Evolutionary conservation across 2,329 filamentous ascomycete genomes (phyloP), one percentile per base, ranked within the genome.

Genomic region (Penicillium sp.): DNA sequence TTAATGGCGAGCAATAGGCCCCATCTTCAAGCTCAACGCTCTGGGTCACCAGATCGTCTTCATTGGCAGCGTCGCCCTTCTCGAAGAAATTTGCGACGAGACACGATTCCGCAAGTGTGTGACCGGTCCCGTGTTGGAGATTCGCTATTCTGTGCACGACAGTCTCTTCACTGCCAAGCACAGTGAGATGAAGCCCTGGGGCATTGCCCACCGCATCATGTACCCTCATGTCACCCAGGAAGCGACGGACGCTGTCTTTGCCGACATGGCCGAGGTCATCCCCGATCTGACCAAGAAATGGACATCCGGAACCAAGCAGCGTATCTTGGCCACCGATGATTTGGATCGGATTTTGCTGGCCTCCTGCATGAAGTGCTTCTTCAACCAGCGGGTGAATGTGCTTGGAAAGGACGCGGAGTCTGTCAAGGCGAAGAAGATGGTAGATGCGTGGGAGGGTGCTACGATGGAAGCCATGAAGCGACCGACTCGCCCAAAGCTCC

Each of bases 51-150:
- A 81, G 9, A 72, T 80, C 19, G 79, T 88, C 49, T 77, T 89
- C 59, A 78, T 85, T 53, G 82, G 80, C 40, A 85, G 79, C 42
- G 81, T 84, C 26, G 83, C 82, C 45, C 76, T 91, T 0, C 77
- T 90, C 33, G 82, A 89, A 57, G 88, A 91, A 70, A 73, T 86
- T 17, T 90, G 87, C 69, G 86, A 91, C 63, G 87, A 91, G 75
- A 86, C 81, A 61, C 82, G 88, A 19, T 91, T 91, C 72, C 76
- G 72, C 26, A 78, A 78, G 69, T 74, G 70, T 58, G 74, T 82
- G 26, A 91, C 90, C 68, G 75, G 73, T 8, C 79, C 81, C 0
- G 76, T 90, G 2, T 68, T 78, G 9, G 74, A 89, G 71, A 82
- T 92, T 51, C 80, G 89, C 66, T 82, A 86, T 61, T 85, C 84